These are phyloP conservation scores for Phytophthora boehmeriae DNA, from an alignment of 352 stramenopile genomes.

Conservation along the genomic window DNA sequence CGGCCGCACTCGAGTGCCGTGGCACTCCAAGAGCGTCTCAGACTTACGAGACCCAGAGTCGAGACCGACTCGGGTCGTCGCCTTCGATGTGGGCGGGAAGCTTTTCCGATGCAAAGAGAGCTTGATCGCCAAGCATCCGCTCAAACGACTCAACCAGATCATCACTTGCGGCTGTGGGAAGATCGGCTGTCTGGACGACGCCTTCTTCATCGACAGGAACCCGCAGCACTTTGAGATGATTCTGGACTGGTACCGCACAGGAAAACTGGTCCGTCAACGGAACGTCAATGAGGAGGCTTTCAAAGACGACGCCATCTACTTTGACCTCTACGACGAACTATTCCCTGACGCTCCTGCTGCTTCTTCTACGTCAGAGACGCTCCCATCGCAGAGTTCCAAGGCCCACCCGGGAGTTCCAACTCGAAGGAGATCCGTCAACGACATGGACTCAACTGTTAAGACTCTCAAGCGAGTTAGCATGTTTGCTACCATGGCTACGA, in stretches of 20 bases:
- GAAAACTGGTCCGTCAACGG: constrained; percentile 42
- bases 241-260: constrained; percentile 79
- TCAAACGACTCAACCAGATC: constrained; percentile 67
- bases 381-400: constrained; percentile 25
- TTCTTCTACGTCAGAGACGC: constrained; percentile 1
- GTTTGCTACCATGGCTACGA: constrained; percentile 31
- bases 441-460: constrained; percentile 22
- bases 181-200: constrained; percentile 43
- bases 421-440: constrained; percentile 37
- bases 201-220: constrained; percentile 80
- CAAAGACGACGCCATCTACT: constrained; percentile 67
- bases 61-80: constrained; percentile 25
- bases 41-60: constrained; percentile 15
- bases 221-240: constrained; percentile 74
- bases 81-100: constrained; percentile 73
- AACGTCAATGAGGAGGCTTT: constrained; percentile 55
- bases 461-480: constrained; percentile 35
- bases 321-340: constrained; percentile 67
- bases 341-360: constrained; percentile 32
- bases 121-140: constrained; percentile 61
- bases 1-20: constrained; percentile 29
- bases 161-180: constrained; percentile 61
- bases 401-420: constrained; percentile 6
- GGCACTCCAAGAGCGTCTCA: constrained; percentile 36
- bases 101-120: constrained; percentile 73